Evolutionary conservation across 805 yeast genomes (phyloP), one percentile per base, ranked within the genome.

Genomic region (Saccharomycopsis lassenensis): DNA sequence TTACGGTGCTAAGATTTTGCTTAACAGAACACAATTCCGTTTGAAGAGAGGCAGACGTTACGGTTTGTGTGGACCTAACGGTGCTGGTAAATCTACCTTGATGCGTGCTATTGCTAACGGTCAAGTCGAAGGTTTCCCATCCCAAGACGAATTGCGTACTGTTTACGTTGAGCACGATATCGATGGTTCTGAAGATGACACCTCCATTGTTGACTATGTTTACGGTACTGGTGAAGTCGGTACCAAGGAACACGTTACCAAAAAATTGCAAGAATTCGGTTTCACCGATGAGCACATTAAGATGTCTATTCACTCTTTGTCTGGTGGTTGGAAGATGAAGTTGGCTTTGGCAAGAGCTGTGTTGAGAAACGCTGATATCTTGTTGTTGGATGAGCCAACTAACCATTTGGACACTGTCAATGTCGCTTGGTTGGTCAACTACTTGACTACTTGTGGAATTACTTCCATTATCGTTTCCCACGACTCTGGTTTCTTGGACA

Each of bases 281-380:
- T 91, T 91, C 87, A 57, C 91, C 54, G 89, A 84, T 43, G 95
- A 79, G 60, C 91, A 89, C 95, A 77, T 81, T 58, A 61, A 58
- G 48, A 83, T 81, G 94, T 94, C 96, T 59, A 89, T 89, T 64
- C 77, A 85, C 60, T 83, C 96, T 49, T 76, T 91, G 55, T 91
- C 98, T 60, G 98, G 98, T 80, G 98, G 98, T 78, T 89, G 98
- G 98, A 91, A 91, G 80, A 89, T 89, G 98, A 91, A 91, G 72
- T 78, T 89, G 66, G 97, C 97, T 62, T 77, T 89, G 59, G 97
- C 98, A 56, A 85, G 96, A 72, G 98, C 98, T 61, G 96, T 89
- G 59, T 78, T 89, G 70, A 84, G 83, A 77, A 87, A 87, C 70
- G 97, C 98, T 59, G 94, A 84, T 68, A 91, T 89, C 62, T 74